Conservation (phyloP, 2,329 filamentous ascomycete genomes). For the Colletotrichum sp. region DNA sequence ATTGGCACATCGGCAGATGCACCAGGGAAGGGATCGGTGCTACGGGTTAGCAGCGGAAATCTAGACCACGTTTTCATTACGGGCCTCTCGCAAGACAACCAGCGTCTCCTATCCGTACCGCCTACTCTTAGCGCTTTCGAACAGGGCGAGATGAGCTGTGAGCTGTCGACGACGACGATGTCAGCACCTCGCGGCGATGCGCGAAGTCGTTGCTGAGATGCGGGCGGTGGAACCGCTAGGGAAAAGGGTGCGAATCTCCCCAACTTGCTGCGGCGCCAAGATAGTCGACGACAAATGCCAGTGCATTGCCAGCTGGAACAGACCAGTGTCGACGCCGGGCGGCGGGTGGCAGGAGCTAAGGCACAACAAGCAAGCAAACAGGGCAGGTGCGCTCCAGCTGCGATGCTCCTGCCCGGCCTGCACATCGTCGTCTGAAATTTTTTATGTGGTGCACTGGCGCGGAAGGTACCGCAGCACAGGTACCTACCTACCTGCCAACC, state of each 20-base stretch:
- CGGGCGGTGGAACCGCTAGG: background rate
- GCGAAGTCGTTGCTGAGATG: background rate
- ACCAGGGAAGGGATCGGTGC: background rate
- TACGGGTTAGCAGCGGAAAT: background rate
- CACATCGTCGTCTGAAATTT: background rate
- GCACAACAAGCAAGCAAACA: background rate
- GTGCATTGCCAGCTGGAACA: constrained; percentile 3
- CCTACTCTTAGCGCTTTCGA: background rate
- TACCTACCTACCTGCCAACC: background rate
- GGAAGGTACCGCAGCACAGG: background rate
- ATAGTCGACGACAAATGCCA: background rate
- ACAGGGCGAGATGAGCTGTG: background rate
- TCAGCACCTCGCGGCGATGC: background rate
- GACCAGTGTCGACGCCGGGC: background rate
- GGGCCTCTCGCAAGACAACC: background rate
- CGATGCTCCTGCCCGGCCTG: background rate
- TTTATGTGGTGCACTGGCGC: background rate
- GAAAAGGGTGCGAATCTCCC: background rate
- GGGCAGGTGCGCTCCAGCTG: background rate
- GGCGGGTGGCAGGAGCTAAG: background rate
- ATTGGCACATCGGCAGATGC: background rate
- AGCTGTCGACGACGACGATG: background rate
- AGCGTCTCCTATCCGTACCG: too few relatives aligned
- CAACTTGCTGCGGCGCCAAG: background rate
- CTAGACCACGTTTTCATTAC: background rate